Percentiles rank a stretch among this genome's conserved stretches.
phyloP scores from a whole-genome alignment of 1,139 yeast species.

The Schizosaccharomyces versatilis region DNA sequence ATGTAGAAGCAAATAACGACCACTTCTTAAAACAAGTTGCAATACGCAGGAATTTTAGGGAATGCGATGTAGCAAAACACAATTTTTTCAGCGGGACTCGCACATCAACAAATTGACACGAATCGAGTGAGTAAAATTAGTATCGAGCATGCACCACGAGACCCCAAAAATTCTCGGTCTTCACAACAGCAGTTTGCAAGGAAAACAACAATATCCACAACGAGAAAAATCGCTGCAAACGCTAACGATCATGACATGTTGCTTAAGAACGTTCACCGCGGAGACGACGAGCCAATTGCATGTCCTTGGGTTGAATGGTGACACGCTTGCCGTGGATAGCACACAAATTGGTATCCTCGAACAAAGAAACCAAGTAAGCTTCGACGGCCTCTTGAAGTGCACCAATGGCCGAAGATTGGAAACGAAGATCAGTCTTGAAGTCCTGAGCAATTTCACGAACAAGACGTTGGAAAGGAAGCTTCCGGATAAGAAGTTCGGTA shows the following conservation, averaged over 20 bases:
- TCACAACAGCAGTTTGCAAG: no score
- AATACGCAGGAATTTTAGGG: no score
- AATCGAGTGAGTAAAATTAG: no score
- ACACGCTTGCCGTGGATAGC: conserved; percentile 86
- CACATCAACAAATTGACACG: no score
- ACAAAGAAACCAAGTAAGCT: conserved; percentile 59
- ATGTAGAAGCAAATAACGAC: no score
- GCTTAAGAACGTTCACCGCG: conserved; percentile 29
- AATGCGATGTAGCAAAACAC: no score
- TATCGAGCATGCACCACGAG: no score
- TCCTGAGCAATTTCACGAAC: conserved; percentile 62
- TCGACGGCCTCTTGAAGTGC: conserved; percentile 69
- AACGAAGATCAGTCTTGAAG: conserved; percentile 40
- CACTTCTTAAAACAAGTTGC: no score
- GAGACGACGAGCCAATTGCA: conserved; percentile 72
- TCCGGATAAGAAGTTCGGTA: conserved; percentile 55
- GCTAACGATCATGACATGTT: neutral
- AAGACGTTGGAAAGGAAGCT: conserved; percentile 77
- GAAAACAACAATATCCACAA: no score
- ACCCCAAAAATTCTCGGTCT: no score
- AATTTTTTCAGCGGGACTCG: no score
- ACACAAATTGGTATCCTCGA: conserved; percentile 76
- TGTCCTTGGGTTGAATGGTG: conserved; percentile 82
- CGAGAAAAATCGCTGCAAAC: no score
- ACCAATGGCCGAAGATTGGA: conserved; percentile 79